Conservation (phyloP, 208 protist species). For the Leishmania mexicana region DNA sequence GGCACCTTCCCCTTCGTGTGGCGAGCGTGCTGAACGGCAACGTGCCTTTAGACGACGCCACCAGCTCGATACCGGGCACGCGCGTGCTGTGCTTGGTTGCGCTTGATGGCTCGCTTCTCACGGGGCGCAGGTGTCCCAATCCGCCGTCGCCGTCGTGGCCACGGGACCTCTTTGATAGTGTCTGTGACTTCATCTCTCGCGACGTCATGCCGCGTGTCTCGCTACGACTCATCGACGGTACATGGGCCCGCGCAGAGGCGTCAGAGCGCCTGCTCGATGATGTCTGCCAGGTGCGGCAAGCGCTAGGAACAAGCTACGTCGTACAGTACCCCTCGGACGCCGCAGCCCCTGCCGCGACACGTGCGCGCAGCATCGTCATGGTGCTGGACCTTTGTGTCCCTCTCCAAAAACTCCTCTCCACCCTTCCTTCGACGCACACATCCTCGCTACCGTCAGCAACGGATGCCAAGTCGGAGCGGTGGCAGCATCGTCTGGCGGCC, state of each 20-base stretch:
- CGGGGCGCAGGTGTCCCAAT: background rate
- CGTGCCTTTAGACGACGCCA: conserved; percentile 33
- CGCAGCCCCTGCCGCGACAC: background rate
- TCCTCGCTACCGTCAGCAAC: background rate
- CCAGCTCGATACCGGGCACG: background rate
- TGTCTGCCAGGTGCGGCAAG: conserved; percentile 9
- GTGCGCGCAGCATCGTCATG: conserved; percentile 33
- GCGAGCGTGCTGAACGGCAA: conserved; percentile 54
- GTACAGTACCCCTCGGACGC: background rate
- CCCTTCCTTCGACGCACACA: background rate
- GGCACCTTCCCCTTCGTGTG: conserved; percentile 27
- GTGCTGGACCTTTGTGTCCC: conserved; percentile 36
- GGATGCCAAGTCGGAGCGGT: background rate
- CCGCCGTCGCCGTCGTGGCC: background rate
- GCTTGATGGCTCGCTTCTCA: conserved; percentile 15
- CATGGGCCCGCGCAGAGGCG: conserved; percentile 3
- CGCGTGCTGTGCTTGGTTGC: conserved; percentile 19
- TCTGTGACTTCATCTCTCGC: conserved; percentile 25
- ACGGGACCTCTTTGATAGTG: conserved; percentile 12
- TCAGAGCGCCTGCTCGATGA: conserved; percentile 7
- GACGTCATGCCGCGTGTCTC: conserved; percentile 35
- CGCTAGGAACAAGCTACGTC: conserved; percentile 41
- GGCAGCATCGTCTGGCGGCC: background rate
- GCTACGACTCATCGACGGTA: conserved; percentile 18
- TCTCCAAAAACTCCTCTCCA: conserved; percentile 1